phyloP scores from a whole-genome alignment of 108 stramenopile species.

The Mayamaea pseudoterrestris region DNA sequence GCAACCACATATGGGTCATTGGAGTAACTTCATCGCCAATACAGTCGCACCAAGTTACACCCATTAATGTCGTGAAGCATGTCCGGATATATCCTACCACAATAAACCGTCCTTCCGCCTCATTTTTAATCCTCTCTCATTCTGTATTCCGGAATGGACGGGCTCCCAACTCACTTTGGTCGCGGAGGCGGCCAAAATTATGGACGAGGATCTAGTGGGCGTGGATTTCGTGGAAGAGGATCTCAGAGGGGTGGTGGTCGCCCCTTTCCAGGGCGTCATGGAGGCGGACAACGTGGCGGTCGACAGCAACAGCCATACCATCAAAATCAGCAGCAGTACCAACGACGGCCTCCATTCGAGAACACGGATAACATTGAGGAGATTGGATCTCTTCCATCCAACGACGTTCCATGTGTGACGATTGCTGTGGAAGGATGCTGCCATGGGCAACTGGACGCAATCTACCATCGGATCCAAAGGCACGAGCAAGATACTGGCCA shows the following conservation, averaged over 20 bases:
- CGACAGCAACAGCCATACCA: neutral
- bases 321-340: neutral
- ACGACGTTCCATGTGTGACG: slow-evolving; percentile 18
- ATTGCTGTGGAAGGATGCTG: slow-evolving; percentile 97
- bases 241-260: neutral
- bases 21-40: too few relatives aligned
- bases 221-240: neutral
- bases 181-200: neutral
- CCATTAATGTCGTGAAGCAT: too few relatives aligned
- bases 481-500: slow-evolving; percentile 26
- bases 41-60: too few relatives aligned
- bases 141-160: neutral
- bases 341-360: slow-evolving; percentile 7
- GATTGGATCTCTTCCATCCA: slow-evolving; percentile 18
- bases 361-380: slow-evolving; percentile 5
- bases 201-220: too few relatives aligned
- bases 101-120: too few relatives aligned
- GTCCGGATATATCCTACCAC: too few relatives aligned
- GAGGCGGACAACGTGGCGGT: neutral
- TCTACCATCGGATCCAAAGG: slow-evolving; percentile 69
- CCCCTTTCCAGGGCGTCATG: neutral
- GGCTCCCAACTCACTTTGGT: neutral
- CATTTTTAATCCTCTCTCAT: too few relatives aligned
- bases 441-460: slow-evolving; percentile 93
- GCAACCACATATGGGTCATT: too few relatives aligned